These are phyloP conservation scores for Chalaropsis thielavioides DNA, from an alignment of 2,329 filamentous ascomycete species.

Conservation along the genomic window DNA sequence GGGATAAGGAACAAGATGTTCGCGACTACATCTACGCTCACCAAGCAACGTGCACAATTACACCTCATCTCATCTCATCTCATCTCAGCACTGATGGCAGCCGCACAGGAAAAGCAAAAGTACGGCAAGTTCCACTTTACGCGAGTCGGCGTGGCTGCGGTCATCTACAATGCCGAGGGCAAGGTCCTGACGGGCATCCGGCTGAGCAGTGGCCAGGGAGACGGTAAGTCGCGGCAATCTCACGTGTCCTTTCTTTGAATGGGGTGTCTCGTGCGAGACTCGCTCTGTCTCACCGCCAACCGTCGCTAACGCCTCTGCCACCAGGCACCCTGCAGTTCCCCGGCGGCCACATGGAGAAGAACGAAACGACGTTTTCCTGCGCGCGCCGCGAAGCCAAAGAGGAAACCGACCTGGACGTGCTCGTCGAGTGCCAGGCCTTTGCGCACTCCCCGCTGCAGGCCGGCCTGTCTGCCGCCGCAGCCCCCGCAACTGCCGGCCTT, in stretches of 20 bases:
- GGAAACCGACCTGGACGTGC: constrained; percentile 51
- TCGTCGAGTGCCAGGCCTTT: constrained; percentile 24
- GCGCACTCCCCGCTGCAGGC: neutral
- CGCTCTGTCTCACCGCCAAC: neutral
- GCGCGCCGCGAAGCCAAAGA: constrained; percentile 54
- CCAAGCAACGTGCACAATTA: neutral
- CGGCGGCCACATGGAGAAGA: constrained; percentile 60
- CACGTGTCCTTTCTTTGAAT: too few relatives aligned
- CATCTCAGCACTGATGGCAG: neutral
- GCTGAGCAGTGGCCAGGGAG: constrained; percentile 32
- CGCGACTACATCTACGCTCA: too few relatives aligned
- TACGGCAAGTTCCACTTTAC: constrained; percentile 22
- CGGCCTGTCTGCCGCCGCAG: neutral
- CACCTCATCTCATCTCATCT: neutral
- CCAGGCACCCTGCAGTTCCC: constrained; percentile 51
- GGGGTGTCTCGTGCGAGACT: too few relatives aligned
- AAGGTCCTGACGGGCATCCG: constrained; percentile 35
- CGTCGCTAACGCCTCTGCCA: neutral
- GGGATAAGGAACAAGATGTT: too few relatives aligned
- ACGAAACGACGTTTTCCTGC: constrained; percentile 47
- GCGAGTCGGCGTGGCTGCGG: constrained; percentile 35
- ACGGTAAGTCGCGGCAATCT: constrained; percentile 25
- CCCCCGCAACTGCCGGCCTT: neutral
- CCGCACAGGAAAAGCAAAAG: neutral
- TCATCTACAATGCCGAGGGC: constrained; percentile 32